Conservation (phyloP, 352 stramenopile genomes). For the Phytophthora palmivora region DNA sequence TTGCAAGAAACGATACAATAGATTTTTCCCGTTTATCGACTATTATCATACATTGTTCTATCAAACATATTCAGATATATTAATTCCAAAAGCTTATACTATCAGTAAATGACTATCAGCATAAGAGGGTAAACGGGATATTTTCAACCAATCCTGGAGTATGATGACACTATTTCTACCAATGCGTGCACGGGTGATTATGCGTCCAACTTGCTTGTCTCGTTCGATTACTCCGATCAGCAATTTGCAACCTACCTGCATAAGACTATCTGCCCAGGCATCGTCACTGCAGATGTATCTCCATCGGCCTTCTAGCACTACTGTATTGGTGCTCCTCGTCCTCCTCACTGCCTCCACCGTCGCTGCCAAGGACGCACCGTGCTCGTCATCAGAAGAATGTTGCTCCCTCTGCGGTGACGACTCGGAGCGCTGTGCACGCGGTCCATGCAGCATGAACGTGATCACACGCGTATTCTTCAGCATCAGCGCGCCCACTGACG, state of each 20-base stretch:
- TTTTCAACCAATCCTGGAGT: constrained; percentile 1
- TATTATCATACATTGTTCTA: too few species aligned
- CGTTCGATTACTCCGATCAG: not conserved
- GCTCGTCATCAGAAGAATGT: constrained; percentile 46
- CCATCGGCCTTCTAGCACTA: constrained; percentile 2
- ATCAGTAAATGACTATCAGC: not conserved
- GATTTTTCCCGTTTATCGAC: not conserved
- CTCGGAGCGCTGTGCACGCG: constrained; percentile 57
- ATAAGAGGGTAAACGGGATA: not conserved
- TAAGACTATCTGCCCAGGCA: not conserved
- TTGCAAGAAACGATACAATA: not conserved
- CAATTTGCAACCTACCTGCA: not conserved
- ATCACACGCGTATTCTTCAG: constrained; percentile 59
- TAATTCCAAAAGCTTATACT: not conserved
- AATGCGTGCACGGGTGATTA: constrained; percentile 1
- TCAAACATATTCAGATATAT: too few species aligned
- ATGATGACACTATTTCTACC: not conserved
- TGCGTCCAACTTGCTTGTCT: not conserved
- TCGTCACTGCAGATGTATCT: constrained; percentile 5
- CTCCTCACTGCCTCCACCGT: not conserved
- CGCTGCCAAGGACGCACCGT: constrained; percentile 27
- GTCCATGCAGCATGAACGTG: constrained; percentile 55
- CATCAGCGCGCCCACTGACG: constrained; percentile 49
- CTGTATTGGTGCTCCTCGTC: constrained; percentile 10
- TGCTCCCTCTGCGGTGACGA: constrained; percentile 52